These are phyloP conservation scores for Termitomyces sp. DNA, from an alignment of 768 basidiomycete species.

Conservation along the genomic window DNA sequence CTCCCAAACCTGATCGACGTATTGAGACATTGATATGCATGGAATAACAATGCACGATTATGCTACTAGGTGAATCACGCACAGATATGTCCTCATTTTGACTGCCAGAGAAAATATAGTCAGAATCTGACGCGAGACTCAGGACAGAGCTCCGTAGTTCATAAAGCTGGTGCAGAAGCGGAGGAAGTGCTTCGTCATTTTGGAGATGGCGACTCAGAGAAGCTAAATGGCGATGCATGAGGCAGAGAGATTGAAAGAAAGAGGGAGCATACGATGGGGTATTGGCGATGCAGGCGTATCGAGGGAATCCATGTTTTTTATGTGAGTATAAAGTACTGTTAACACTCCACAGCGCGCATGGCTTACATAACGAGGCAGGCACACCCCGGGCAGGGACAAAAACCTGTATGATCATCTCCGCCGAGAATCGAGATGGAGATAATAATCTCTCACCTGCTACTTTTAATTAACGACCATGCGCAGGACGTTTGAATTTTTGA, in stretches of 20 bases:
- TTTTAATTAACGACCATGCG: too few species aligned
- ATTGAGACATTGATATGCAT: background rate
- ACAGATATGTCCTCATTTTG: conserved; percentile 77
- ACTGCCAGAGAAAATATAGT: conserved; percentile 78
- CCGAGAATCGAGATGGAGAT: too few species aligned
- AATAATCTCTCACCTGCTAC: too few species aligned
- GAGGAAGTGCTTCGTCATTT: conserved; percentile 34
- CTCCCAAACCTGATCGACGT: conserved; percentile 70
- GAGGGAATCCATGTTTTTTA: background rate
- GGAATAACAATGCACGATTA: background rate
- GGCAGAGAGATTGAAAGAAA: background rate
- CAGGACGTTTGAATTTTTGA: too few species aligned
- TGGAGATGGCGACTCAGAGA: conserved; percentile 56
- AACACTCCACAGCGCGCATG: too few species aligned
- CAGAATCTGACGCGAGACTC: conserved; percentile 65
- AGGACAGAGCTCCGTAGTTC: conserved; percentile 67
- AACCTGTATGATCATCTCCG: too few species aligned
- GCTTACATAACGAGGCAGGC: too few species aligned
- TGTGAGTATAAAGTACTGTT: too few species aligned
- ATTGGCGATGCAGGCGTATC: conserved; percentile 1
- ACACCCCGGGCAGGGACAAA: too few species aligned
- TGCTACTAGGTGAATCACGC: conserved; percentile 12
- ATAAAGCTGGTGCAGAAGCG: conserved; percentile 63
- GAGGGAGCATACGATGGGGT: conserved; percentile 17
- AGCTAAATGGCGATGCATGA: conserved; percentile 27